Base-by-base conservation (phyloP, 495 filamentous ascomycete species). In the Hyaloscypha hepaticicola region DNA sequence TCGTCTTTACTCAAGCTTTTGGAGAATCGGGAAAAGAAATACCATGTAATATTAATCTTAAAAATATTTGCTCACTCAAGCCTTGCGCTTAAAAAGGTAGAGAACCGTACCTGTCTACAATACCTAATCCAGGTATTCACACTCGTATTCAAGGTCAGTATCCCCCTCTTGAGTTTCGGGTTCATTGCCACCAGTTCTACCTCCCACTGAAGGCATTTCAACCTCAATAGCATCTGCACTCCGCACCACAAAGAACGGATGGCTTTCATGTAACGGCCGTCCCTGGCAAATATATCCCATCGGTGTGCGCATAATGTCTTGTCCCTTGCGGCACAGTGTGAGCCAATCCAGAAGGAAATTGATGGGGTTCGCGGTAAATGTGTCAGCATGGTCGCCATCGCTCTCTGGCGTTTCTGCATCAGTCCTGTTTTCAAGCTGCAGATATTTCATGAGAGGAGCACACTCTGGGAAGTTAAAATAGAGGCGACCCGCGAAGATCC, bases 221-320 rank as follows among this genome's bases (percentile, higher is more conserved):
- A 58, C 28, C 26, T 58, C 28, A 34, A 8, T 22, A 34, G 24
- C 56, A 34, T 34, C 31, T 21, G 31, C 29, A 34, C 28, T 58
- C 27, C 26, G n/a, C n/a, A n/a, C n/a, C 25, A 65, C n/a, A n/a
- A 80, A 80, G 68, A 83, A 83, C 0, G 79, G 75, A 63, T 80
- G 76, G 21, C 72, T 69, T 48, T 55, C 64, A 7, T 63, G 63
- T 3, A 82, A 71, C 7, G 61, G 66, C 45, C 75, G 73, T 1
- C 78, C 80, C 0, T 77, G 78, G 51, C 79, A 82, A 7, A 87
- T 72, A 64, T 80, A 81, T 0, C 83, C 83, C 77, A 87, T 83
- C 0, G 82, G 84, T 0, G 83, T 87, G 38, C 84, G 79, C 26
- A 72, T 64, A 19, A 84, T 75, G 55, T 85, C 79, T 34, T 83